Percentiles rank a stretch among this genome's conserved stretches.
These are phyloP conservation scores for Ophiostoma pallidulum DNA, from an alignment of 2,329 filamentous ascomycete genomes.

Conservation along the genomic window DNA sequence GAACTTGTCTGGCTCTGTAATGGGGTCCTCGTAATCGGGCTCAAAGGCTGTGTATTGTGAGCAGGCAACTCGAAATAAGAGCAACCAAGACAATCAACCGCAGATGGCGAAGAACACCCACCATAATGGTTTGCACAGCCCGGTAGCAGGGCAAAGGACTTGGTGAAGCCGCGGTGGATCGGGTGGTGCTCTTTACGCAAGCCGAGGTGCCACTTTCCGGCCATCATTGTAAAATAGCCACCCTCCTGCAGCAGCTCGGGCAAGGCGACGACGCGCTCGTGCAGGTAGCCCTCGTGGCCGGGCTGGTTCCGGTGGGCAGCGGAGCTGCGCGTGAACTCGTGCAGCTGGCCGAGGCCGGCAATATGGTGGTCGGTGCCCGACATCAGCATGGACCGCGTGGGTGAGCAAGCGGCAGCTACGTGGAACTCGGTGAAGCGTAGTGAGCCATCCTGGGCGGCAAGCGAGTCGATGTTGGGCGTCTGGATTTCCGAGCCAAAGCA, in stretches of 20 bases:
- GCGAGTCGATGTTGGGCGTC: conserved; percentile 1
- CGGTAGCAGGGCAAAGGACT: conserved; percentile 49
- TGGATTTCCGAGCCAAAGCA: conserved; percentile 1
- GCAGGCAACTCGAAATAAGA: no score
- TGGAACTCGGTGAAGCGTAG: conserved; percentile 4
- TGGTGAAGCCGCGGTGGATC: conserved; percentile 47
- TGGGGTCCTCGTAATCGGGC: conserved; percentile 28
- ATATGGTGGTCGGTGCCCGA: conserved; percentile 2
- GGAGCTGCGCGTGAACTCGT: background rate
- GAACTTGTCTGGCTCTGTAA: no score
- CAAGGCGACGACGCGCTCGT: conserved; percentile 46
- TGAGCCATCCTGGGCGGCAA: background rate
- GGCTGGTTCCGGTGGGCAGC: conserved; percentile 24
- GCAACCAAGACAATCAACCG: no score
- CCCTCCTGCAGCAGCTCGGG: conserved; percentile 49
- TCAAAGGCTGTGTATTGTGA: no score
- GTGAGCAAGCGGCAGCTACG: conserved; percentile 1
- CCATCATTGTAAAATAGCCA: conserved; percentile 51
- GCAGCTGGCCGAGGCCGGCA: conserved; percentile 1
- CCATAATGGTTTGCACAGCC: conserved; percentile 46
- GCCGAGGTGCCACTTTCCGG: conserved; percentile 56
- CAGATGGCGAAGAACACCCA: no score
- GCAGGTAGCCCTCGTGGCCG: conserved; percentile 54
- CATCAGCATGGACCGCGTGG: conserved; percentile 5
- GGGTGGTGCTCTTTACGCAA: conserved; percentile 34